Evolutionary conservation across 1,139 yeast genomes (phyloP), one percentile per base, ranked within the genome.

Genomic region (Scheffersomyces insectosa): DNA sequence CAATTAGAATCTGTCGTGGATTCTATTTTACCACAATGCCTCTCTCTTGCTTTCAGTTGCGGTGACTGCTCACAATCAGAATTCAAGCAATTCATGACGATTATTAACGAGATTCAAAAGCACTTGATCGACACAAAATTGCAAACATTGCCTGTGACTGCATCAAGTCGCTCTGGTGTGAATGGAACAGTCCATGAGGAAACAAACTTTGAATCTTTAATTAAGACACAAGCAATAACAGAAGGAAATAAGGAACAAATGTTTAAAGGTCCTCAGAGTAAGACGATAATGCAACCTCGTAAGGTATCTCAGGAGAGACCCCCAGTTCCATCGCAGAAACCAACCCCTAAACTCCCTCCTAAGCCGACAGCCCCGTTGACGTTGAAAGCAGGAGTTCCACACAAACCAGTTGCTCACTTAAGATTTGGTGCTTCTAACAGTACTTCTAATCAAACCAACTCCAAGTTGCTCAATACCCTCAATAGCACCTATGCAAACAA

Each of bases 1-100:
- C 75, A 70, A 14, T 47, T 70, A 33, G 77, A 72, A 28, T 50
- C 63, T 1, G 47, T 64, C 23, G 69, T 72, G n/a, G 76, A 70
- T 11, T 59, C 61, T 1, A 60, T 73, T 3, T 52, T 72, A 33
- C 72, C 72, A 1, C 75, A 72, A 44, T 66, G 77, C 42, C 60
- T 64, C 43, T 56, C 58, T 32, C 57, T 74, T 42, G 66, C 68
- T 1, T 74, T 72, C 56, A 74, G 72, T 3, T 73, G 78, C 45
- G 65, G 57, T 45, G 77, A 72, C 42, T 72, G 78, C 48, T 61
- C 64, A 20, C 65, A 65, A 47, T 28, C 44, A 4, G 78, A 74
- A 44, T 74, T 74, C 46, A 56, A 59, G 40, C 44, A 44, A 10
- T 71, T 69, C 42, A 62, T 71, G 56, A 38, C 41, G 0, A 46